Evolutionary conservation across 2,329 filamentous ascomycete species (phyloP).

Genomic region (Cucurbitaria berberidis): DNA sequence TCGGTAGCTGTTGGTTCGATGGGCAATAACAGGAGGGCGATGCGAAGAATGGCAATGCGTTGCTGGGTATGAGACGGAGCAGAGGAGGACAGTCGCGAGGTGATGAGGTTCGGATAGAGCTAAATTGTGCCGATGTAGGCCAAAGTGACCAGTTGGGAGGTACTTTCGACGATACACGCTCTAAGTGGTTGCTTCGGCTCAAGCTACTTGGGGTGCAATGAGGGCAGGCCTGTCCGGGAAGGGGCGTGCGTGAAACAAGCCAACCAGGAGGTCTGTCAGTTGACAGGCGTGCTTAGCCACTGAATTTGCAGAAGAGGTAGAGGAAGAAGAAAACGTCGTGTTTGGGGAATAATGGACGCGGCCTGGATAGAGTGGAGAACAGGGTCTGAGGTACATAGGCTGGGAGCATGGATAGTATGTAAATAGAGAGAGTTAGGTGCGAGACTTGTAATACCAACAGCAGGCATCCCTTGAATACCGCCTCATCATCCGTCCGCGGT

Average conservation of each 20-base stretch:
- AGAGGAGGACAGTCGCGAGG: slow-evolving; percentile 32
- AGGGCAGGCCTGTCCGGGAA: slow-evolving; percentile 32
- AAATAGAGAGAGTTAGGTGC: slow-evolving; percentile 43
- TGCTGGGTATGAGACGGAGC: slow-evolving; percentile 30
- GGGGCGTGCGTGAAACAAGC: slow-evolving; percentile 48
- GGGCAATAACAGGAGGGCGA: slow-evolving; percentile 29
- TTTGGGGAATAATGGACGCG: slow-evolving; percentile 36
- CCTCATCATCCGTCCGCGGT: slow-evolving; percentile 40
- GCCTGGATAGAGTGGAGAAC: slow-evolving; percentile 43
- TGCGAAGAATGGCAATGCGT: slow-evolving; percentile 21
- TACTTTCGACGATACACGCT: slow-evolving; percentile 37
- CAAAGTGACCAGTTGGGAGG: slow-evolving; percentile 43
- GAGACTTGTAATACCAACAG: slow-evolving; percentile 40
- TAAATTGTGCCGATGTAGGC: slow-evolving; percentile 42
- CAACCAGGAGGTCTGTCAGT: slow-evolving; percentile 45
- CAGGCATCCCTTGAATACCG: slow-evolving; percentile 41
- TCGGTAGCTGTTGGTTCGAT: slow-evolving; percentile 22
- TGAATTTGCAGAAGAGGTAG: slow-evolving; percentile 32
- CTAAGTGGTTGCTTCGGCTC: slow-evolving; percentile 46
- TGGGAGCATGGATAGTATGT: slow-evolving; percentile 37
- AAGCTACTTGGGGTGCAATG: slow-evolving; percentile 48
- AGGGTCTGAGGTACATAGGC: slow-evolving; percentile 38
- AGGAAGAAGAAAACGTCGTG: slow-evolving; percentile 34
- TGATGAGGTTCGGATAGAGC: slow-evolving; percentile 39
- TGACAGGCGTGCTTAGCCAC: slow-evolving; percentile 47